A percentile compares a stretch with the other conserved stretches of the same genome.
Conservation (phyloP, 2,329 filamentous ascomycete species). For the Fusarium sp. region DNA sequence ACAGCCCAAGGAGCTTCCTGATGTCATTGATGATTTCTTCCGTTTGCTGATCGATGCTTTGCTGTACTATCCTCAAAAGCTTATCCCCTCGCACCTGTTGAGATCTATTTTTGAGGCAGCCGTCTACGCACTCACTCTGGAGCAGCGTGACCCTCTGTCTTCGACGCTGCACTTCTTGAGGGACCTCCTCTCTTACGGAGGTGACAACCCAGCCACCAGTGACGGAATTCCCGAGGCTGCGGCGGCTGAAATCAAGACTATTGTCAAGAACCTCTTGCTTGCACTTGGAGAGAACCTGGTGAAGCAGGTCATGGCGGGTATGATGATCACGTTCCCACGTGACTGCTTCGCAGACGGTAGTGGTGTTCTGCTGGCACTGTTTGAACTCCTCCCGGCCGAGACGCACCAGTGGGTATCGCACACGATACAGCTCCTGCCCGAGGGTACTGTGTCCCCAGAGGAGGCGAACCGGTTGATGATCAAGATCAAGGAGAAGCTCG, state of each 20-base stretch:
- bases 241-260: constrained; percentile 72
- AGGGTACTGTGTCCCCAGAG: constrained; percentile 77
- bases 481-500: constrained; percentile 80
- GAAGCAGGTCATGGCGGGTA: constrained; percentile 90
- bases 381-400: constrained; percentile 82
- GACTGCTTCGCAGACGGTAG: constrained; percentile 96
- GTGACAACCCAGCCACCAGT: constrained; percentile 73
- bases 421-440: constrained; percentile 83
- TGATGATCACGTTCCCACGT: constrained; percentile 98
- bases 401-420: constrained; percentile 82
- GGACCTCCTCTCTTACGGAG: constrained; percentile 88
- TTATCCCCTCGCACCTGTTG: constrained; percentile 80
- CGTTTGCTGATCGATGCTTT: constrained; percentile 89
- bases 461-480: constrained; percentile 83
- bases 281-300: constrained; percentile 78
- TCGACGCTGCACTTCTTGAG: constrained; percentile 92
- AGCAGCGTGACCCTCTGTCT: constrained; percentile 90
- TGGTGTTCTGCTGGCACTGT: constrained; percentile 86
- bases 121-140: constrained; percentile 82
- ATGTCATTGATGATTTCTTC: constrained; percentile 96
- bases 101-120: constrained; percentile 86
- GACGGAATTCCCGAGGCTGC: constrained; percentile 64
- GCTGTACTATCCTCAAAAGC: constrained; percentile 86
- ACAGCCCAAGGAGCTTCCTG: constrained; percentile 74
- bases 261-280: constrained; percentile 75